Conservation (phyloP, 2,329 filamentous ascomycete species). For the Colletotrichum sp. region DNA sequence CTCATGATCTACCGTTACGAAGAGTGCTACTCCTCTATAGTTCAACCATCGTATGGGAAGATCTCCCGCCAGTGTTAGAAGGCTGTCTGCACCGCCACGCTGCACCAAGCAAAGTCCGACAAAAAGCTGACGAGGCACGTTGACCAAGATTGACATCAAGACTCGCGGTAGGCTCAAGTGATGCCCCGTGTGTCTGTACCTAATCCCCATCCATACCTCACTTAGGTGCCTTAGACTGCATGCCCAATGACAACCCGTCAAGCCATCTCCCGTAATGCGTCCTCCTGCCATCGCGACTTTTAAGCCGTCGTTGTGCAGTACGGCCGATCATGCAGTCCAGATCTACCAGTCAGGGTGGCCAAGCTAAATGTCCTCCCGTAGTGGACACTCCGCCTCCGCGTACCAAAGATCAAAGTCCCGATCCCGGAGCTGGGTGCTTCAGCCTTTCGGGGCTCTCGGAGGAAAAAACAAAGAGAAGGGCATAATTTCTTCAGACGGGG, state of each 20-base stretch:
- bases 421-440: neutral
- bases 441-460: neutral
- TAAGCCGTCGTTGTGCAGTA: neutral
- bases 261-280: neutral
- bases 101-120: neutral
- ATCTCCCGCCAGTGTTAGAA: neutral
- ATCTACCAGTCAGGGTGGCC: neutral
- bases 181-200: conserved; percentile 1
- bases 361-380: neutral
- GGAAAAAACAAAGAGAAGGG: neutral
- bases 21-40: neutral
- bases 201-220: neutral
- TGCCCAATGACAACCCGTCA: neutral
- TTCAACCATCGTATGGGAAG: neutral
- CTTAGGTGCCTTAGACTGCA: neutral
- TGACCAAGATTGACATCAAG: neutral
- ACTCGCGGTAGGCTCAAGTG: neutral
- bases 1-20: neutral
- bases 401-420: neutral
- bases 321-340: neutral
- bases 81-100: neutral
- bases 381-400: neutral
- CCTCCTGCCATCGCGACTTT: neutral
- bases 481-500: neutral
- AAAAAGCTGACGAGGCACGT: neutral